Conservation (phyloP, 176 grass and related monocot genomes). For the Stipa capillata region DNA sequence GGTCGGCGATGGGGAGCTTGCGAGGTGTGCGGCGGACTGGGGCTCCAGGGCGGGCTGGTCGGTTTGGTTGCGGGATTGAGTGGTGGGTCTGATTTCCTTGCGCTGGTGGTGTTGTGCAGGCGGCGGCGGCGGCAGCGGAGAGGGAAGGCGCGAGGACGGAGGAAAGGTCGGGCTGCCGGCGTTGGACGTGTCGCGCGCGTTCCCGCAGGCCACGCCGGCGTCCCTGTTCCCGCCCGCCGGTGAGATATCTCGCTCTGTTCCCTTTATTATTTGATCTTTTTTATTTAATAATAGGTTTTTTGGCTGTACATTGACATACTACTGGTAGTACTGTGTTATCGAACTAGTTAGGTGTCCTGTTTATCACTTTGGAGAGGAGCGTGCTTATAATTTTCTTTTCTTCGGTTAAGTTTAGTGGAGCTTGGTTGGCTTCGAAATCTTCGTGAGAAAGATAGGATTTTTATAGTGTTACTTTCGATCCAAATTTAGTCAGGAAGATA, state of each 20-base stretch:
- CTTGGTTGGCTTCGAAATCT: neutral
- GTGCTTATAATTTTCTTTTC: neutral
- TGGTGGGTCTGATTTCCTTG: neutral
- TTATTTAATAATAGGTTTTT: neutral
- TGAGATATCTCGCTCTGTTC: neutral
- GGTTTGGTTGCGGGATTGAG: too few relatives aligned
- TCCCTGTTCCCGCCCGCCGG: slow-evolving; percentile 57
- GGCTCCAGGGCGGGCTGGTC: neutral
- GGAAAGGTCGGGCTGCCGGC: slow-evolving; percentile 50
- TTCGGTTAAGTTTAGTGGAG: neutral
- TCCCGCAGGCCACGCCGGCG: slow-evolving; percentile 66
- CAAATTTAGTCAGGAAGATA: too few relatives aligned
- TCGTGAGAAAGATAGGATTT: neutral
- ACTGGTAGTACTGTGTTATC: neutral
- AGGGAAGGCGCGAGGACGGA: neutral
- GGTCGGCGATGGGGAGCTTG: slow-evolving; percentile 12
- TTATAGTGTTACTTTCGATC: neutral
- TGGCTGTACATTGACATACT: neutral
- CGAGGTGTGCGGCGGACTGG: slow-evolving; percentile 6
- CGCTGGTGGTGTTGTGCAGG: neutral
- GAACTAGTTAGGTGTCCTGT: too few relatives aligned
- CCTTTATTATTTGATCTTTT: neutral
- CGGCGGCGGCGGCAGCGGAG: neutral
- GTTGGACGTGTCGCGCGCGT: slow-evolving; percentile 44
- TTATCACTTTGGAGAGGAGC: neutral